A percentile compares a stretch with the other conserved stretches of the same genome.
Evolutionary conservation across 2,329 filamentous ascomycete species (phyloP).

Genomic region (Didymella keratinophila): DNA sequence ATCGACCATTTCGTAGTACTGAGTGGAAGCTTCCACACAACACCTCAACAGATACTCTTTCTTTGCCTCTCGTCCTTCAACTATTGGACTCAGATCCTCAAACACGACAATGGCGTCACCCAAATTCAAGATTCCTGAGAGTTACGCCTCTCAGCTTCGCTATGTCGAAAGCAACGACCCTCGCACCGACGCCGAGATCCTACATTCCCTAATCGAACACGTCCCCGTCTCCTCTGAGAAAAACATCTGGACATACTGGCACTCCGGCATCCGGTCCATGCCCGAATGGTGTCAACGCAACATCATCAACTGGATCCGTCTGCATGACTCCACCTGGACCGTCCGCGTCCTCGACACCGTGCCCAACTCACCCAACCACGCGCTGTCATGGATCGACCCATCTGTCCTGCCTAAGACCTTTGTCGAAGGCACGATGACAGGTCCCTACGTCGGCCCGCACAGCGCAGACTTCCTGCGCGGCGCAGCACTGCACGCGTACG

Average conservation of each 20-base stretch:
- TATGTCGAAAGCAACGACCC: constrained; percentile 1
- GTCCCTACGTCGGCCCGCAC: constrained; percentile 50
- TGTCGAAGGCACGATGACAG: neutral
- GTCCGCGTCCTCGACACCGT: neutral
- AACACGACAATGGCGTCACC: neutral
- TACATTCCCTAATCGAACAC: neutral
- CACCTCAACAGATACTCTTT: neutral
- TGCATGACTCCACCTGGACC: neutral
- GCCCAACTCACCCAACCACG: neutral
- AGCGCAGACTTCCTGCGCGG: constrained; percentile 59
- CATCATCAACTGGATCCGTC: neutral
- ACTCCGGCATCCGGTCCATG: neutral
- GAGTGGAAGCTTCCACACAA: neutral
- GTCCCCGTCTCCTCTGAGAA: neutral
- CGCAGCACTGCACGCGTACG: constrained; percentile 51
- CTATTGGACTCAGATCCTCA: neutral
- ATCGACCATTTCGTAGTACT: neutral
- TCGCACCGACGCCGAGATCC: neutral
- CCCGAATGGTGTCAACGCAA: neutral
- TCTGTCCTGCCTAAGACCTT: neutral
- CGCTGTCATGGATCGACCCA: neutral
- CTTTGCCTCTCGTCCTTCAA: neutral
- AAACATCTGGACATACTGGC: constrained; percentile 7
- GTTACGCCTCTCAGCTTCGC: neutral
- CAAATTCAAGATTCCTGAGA: neutral